Percentiles rank a stretch among this genome's conserved stretches.
phyloP scores from a whole-genome alignment of 805 yeast genomes.

The Candida awuae region DNA sequence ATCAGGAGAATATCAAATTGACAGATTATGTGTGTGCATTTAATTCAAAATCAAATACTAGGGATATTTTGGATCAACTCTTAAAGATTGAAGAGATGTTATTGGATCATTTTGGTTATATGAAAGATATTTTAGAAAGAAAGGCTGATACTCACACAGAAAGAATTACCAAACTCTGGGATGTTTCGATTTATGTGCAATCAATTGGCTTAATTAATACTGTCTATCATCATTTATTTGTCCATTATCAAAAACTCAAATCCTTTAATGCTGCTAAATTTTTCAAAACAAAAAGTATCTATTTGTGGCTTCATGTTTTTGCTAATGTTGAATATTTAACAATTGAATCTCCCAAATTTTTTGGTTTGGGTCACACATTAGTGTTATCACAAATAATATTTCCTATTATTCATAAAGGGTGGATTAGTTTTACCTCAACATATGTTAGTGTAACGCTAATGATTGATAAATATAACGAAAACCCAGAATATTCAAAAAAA shows the following conservation, averaged over 20 bases:
- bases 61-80: slow-evolving; percentile 30
- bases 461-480: not conserved
- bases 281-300: slow-evolving; percentile 31
- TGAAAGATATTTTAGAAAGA: slow-evolving; percentile 21
- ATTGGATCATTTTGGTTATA: slow-evolving; percentile 25
- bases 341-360: slow-evolving; percentile 21
- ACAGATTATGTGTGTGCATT: slow-evolving; percentile 35
- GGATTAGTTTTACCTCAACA: slow-evolving; percentile 16
- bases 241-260: slow-evolving; percentile 30
- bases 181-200: slow-evolving; percentile 19
- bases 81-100: slow-evolving; percentile 32
- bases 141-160: slow-evolving; percentile 15
- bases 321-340: slow-evolving; percentile 32
- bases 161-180: slow-evolving; percentile 20
- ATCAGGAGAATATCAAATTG: slow-evolving; percentile 27
- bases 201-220: slow-evolving; percentile 31
- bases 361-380: slow-evolving; percentile 33
- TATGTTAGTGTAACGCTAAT: slow-evolving; percentile 27
- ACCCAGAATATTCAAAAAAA: not conserved
- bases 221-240: slow-evolving; percentile 35
- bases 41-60: slow-evolving; percentile 30
- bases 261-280: slow-evolving; percentile 31
- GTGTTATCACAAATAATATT: slow-evolving; percentile 32
- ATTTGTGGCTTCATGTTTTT: slow-evolving; percentile 27
- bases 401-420: slow-evolving; percentile 32